phyloP scores from a whole-genome alignment of 1,139 yeast species.

The Pichia terricola region DNA sequence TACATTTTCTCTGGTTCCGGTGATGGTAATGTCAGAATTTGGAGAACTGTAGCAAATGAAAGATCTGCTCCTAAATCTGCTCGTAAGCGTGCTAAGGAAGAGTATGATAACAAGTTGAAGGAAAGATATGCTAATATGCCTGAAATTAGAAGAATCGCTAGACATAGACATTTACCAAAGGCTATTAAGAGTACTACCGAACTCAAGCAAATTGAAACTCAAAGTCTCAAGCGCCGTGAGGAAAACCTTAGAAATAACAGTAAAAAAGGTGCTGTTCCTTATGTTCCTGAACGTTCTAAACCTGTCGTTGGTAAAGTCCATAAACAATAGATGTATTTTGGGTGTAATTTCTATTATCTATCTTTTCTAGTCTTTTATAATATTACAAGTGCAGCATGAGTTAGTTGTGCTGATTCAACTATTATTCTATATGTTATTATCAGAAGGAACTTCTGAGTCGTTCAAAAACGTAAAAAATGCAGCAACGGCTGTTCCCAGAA shows the following conservation, averaged over 20 bases:
- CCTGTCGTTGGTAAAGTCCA: slow-evolving; percentile 80
- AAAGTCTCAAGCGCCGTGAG: slow-evolving; percentile 69
- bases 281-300: slow-evolving; percentile 64
- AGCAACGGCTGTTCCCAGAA: no score
- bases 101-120: slow-evolving; percentile 84
- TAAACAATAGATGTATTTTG: slow-evolving; percentile 23
- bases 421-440: no score
- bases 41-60: slow-evolving; percentile 86
- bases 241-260: slow-evolving; percentile 73
- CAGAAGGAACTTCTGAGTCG: no score
- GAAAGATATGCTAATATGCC: slow-evolving; percentile 96
- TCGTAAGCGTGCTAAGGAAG: slow-evolving; percentile 72
- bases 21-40: slow-evolving; percentile 87
- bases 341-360: neutral
- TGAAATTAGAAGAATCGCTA: slow-evolving; percentile 77
- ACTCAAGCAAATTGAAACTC: slow-evolving; percentile 66
- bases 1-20: slow-evolving; percentile 88
- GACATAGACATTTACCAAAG: slow-evolving; percentile 87
- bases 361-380: neutral
- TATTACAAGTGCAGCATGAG: no score
- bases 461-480: no score
- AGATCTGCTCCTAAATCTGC: slow-evolving; percentile 74
- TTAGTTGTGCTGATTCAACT: no score
- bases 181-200: slow-evolving; percentile 84
- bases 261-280: slow-evolving; percentile 58